These are phyloP conservation scores for Coprinellus aureogranulatus DNA, from an alignment of 768 basidiomycete genomes.

Conservation along the genomic window DNA sequence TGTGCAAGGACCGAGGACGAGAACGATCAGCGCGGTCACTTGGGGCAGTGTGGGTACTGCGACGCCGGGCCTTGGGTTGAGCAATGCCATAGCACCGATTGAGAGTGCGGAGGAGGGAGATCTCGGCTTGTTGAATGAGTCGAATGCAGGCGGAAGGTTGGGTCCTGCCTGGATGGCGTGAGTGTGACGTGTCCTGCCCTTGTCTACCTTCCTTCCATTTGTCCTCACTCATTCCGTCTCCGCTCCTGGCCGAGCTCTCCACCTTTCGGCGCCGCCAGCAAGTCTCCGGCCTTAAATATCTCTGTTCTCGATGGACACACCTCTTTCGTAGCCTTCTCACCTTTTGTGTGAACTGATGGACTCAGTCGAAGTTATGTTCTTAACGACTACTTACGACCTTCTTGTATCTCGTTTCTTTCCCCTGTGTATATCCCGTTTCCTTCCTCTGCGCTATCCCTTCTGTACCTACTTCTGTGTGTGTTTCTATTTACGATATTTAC, in stretches of 20 bases:
- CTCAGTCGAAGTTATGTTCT: too few species aligned
- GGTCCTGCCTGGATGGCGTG: background rate
- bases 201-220: background rate
- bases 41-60: background rate
- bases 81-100: background rate
- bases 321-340: too few species aligned
- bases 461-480: background rate
- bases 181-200: background rate
- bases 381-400: background rate
- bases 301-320: too few species aligned
- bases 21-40: constrained; percentile 4
- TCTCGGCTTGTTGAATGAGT: background rate
- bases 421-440: background rate
- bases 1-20: constrained; percentile 5
- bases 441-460: background rate
- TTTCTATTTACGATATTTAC: background rate
- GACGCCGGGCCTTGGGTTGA: background rate
- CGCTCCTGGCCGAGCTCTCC: too few species aligned
- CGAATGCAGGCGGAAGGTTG: background rate
- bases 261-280: too few species aligned
- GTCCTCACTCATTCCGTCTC: background rate
- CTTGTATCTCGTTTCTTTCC: background rate
- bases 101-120: background rate
- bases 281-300: too few species aligned
- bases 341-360: too few species aligned